Evolutionary conservation across 1,284 basidiomycete species (phyloP).

Genomic region (Ustilago vetiveriae): DNA sequence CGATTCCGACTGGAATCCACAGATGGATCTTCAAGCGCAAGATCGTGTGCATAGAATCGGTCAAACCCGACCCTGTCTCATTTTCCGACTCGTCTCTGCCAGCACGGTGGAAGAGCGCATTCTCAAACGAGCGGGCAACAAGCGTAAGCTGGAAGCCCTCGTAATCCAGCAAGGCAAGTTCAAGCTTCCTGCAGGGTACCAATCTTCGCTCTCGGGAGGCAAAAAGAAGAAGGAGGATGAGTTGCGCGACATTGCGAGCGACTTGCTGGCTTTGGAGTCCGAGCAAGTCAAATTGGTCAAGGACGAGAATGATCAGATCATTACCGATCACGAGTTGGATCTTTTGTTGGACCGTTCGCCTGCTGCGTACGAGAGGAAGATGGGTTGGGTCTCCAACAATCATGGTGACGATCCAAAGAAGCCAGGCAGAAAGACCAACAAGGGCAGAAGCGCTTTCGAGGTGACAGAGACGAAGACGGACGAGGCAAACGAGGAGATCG

Average conservation of each 20-base stretch:
- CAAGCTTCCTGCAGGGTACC: slow-evolving; percentile 28
- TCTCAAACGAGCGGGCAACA: slow-evolving; percentile 86
- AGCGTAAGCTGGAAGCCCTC: slow-evolving; percentile 86
- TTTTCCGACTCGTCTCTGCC: slow-evolving; percentile 79
- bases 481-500: slow-evolving; percentile 77
- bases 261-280: slow-evolving; percentile 80
- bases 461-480: slow-evolving; percentile 80
- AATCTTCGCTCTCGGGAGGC: slow-evolving; percentile 69
- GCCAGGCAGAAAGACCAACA: slow-evolving; percentile 13
- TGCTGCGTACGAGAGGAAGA: slow-evolving; percentile 79
- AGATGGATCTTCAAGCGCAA: slow-evolving; percentile 92
- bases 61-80: slow-evolving; percentile 75
- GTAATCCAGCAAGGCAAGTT: slow-evolving; percentile 86
- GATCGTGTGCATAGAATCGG: slow-evolving; percentile 95
- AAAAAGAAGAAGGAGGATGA: slow-evolving; percentile 56
- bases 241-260: slow-evolving; percentile 74
- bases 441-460: slow-evolving; percentile 75
- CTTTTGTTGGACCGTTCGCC: slow-evolving; percentile 82
- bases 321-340: slow-evolving; percentile 81
- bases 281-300: slow-evolving; percentile 87
- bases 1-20: slow-evolving; percentile 94
- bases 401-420: slow-evolving; percentile 15
- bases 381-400: slow-evolving; percentile 74
- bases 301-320: slow-evolving; percentile 77
- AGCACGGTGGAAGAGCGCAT: slow-evolving; percentile 91